Conservation (phyloP, 225 moss, liverwort and hornwort species). For the Sphagnum contortum region DNA sequence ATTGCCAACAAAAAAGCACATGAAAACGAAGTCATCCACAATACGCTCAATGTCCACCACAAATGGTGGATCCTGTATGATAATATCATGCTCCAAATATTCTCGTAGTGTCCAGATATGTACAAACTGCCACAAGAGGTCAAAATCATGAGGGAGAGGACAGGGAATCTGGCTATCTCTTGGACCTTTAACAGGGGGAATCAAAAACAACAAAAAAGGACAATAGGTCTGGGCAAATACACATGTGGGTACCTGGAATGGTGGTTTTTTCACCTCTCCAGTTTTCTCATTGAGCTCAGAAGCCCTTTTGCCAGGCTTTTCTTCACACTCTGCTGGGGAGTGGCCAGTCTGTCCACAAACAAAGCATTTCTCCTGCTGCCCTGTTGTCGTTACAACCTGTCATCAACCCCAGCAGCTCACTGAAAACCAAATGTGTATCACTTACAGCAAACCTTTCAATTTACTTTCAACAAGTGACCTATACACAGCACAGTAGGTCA, state of each 20-base stretch:
- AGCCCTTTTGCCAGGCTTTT: constrained; percentile 85
- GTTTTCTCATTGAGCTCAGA: constrained; percentile 83
- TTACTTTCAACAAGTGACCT: too few species aligned
- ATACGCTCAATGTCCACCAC: constrained; percentile 86
- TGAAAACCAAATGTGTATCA: too few species aligned
- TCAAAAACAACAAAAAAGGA: too few species aligned
- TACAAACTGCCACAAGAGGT: constrained; percentile 53
- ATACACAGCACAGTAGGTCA: background rate
- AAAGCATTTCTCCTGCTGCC: constrained; percentile 92
- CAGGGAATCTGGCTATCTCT: too few species aligned
- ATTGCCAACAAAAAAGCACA: constrained; percentile 99
- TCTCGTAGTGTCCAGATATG: constrained; percentile 91
- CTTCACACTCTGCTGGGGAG: constrained; percentile 88
- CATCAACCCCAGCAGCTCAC: background rate
- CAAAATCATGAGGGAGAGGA: background rate
- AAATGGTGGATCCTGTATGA: constrained; percentile 52
- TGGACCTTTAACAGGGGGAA: too few species aligned
- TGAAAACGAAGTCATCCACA: constrained; percentile 95
- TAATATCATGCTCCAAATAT: constrained; percentile 81
- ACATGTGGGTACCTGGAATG: too few species aligned
- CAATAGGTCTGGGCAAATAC: too few species aligned
- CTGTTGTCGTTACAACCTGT: constrained; percentile 82
- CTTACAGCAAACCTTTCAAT: too few species aligned
- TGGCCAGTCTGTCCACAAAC: constrained; percentile 90
- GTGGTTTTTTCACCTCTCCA: constrained; percentile 31